A percentile compares a stretch with the other conserved stretches of the same genome.
phyloP scores from a whole-genome alignment of 2,329 filamentous ascomycete species.

The Pseudovirgaria hyperparasitica region DNA sequence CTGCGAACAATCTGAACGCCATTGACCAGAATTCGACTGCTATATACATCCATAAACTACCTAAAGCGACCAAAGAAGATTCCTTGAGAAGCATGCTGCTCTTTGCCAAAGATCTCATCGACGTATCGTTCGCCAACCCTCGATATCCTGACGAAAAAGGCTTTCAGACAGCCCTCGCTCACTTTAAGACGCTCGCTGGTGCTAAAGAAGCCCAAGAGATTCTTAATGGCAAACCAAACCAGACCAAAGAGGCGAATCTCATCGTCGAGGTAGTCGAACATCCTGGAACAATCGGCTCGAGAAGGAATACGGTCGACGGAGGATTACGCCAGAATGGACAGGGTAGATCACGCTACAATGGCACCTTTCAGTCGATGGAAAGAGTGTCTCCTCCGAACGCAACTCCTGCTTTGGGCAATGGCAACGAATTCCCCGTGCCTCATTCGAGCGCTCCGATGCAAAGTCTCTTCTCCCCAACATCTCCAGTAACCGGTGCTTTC shows the following conservation, averaged over 20 bases:
- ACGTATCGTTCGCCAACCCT: conserved; percentile 43
- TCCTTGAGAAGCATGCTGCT: conserved; percentile 49
- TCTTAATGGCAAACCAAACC: conserved; percentile 49
- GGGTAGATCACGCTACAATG: conserved; percentile 48
- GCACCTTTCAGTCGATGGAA: conserved; percentile 48
- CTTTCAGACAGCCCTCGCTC: conserved; percentile 45
- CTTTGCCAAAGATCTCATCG: conserved; percentile 51
- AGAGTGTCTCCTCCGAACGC: conserved; percentile 47
- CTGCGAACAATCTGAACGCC: conserved; percentile 14
- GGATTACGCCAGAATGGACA: conserved; percentile 28
- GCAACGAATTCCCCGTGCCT: conserved; percentile 47
- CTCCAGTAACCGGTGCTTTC: conserved; percentile 59
- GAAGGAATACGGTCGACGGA: conserved; percentile 44
- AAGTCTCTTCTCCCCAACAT: conserved; percentile 59
- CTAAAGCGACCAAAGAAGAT: conserved; percentile 44
- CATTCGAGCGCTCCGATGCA: conserved; percentile 44
- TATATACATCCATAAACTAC: conserved; percentile 47
- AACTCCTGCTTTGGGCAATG: conserved; percentile 40
- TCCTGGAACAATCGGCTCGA: conserved; percentile 28
- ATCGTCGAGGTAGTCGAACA: conserved; percentile 42
- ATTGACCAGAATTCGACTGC: conserved; percentile 17
- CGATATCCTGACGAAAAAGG: conserved; percentile 44
- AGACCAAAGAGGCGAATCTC: conserved; percentile 46
- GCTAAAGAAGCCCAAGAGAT: conserved; percentile 47
- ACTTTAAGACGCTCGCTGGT: conserved; percentile 42